A percentile compares a stretch with the other conserved stretches of the same genome.
These are phyloP conservation scores for Fusarium sp. DNA, from an alignment of 2,329 filamentous ascomycete species.

Conservation along the genomic window DNA sequence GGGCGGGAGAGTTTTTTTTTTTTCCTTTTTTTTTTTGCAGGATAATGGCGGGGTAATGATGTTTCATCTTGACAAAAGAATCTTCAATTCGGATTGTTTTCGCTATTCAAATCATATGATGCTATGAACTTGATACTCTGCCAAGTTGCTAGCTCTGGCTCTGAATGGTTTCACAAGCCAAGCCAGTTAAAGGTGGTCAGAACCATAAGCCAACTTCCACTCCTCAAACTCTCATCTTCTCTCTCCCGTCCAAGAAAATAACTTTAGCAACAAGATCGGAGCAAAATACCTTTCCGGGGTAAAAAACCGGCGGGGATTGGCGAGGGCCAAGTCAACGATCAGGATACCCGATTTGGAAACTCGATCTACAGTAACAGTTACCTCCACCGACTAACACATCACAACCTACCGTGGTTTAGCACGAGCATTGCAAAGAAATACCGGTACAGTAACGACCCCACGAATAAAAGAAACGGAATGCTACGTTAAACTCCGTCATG, in stretches of 20 bases:
- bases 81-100: background rate
- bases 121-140: background rate
- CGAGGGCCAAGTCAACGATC: slow-evolving; percentile 23
- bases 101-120: background rate
- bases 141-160: background rate
- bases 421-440: background rate
- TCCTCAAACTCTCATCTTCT: background rate
- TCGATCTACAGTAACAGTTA: background rate
- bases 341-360: slow-evolving; percentile 42
- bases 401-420: background rate
- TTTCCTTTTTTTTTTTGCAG: background rate
- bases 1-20: slow-evolving; percentile 14
- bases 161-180: slow-evolving; percentile 6
- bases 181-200: background rate
- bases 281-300: slow-evolving; percentile 7
- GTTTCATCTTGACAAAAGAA: slow-evolving; percentile 1
- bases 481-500: background rate
- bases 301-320: slow-evolving; percentile 16
- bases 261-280: background rate
- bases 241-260: background rate
- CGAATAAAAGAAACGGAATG: background rate
- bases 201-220: background rate
- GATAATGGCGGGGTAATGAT: slow-evolving; percentile 28
- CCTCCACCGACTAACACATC: background rate
- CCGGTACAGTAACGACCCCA: background rate